Evolutionary conservation across 1,284 basidiomycete genomes (phyloP), one percentile per base, ranked within the genome.

Genomic region (Ustilago sp.): DNA sequence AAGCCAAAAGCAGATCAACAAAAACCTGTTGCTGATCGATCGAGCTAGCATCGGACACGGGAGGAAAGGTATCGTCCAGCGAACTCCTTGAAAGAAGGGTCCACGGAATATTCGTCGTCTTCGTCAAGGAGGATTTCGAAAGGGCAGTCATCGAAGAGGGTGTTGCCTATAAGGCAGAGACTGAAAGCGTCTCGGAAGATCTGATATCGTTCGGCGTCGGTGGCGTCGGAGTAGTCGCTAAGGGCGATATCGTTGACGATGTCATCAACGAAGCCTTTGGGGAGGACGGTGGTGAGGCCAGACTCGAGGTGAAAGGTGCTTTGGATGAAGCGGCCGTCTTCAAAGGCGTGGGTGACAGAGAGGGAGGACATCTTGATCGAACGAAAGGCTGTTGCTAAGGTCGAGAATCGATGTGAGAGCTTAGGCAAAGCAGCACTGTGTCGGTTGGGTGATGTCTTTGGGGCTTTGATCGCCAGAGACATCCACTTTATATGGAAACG

Each of bases 41-140:
- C 4, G 48, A 50, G 23, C 15, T 28, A n/a, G 48, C 28, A 32
- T 50, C 12, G 9, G 48, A 32, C 23, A 50, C 48, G 23, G 23
- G 48, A 7, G 23, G 28, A 13, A 50, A 50, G 15, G 43, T 19
- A 19, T 50, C 48, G 12, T 50, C 28, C n/a, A 19, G 28, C 48
- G 28, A 50, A 32, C 11, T 50, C 48, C 12, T 4, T 50, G 31
- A 31, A 50, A 12, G 28, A 28, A 11, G 48, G 31, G 6, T 50
- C 48, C 23, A 50, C 48, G 8, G 28, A 31, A 19, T 32, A 23
- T 28, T 31, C 28, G 31, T 50, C 48, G 12, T 4, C 9, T 13
- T 50, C 48, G 12, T 50, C 48, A 12, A 50, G 8, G 28, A 50
- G 28, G 31, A 50, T 28, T 50, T 50, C 48, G 9, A 50, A 50